A percentile compares a stretch with the other conserved stretches of the same genome.
Conservation (phyloP, 2,329 filamentous ascomycete genomes). For the Epichloe aotearoae region DNA sequence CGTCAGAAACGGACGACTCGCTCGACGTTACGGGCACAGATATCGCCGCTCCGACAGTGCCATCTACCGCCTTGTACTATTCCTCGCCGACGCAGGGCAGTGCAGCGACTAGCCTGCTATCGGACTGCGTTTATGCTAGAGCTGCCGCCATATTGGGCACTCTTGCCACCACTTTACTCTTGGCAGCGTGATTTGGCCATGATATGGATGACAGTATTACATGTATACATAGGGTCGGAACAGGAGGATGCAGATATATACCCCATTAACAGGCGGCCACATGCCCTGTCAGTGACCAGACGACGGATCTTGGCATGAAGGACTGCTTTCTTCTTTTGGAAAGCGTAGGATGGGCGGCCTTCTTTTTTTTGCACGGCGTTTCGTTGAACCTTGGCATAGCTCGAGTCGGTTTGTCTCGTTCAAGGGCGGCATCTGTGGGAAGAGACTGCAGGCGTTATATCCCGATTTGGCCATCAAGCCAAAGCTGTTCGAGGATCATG, state of each 20-base stretch:
- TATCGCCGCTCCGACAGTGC: conserved; percentile 5
- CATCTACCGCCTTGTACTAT: conserved; percentile 6
- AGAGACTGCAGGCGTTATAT: no score
- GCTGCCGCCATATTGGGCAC: not conserved
- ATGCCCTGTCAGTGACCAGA: not conserved
- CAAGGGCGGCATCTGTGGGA: not conserved
- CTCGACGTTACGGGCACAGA: conserved; percentile 13
- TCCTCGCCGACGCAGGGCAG: conserved; percentile 4
- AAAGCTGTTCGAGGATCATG: no score
- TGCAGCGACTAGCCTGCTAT: not conserved
- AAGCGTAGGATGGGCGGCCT: not conserved
- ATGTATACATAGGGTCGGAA: not conserved
- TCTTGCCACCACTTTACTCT: not conserved
- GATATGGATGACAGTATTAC: not conserved
- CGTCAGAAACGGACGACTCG: conserved; percentile 18
- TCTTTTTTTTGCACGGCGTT: not conserved
- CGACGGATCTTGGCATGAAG: not conserved
- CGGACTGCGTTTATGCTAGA: not conserved
- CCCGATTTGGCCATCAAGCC: no score
- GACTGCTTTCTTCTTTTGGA: no score
- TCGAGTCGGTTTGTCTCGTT: no score
- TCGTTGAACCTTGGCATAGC: no score
- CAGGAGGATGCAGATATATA: not conserved
- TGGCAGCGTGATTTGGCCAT: not conserved
- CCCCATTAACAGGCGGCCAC: not conserved